Percentiles rank a stretch among this genome's conserved stretches.
phyloP scores from a whole-genome alignment of 768 basidiomycete genomes.

The Pleurotus platypus region DNA sequence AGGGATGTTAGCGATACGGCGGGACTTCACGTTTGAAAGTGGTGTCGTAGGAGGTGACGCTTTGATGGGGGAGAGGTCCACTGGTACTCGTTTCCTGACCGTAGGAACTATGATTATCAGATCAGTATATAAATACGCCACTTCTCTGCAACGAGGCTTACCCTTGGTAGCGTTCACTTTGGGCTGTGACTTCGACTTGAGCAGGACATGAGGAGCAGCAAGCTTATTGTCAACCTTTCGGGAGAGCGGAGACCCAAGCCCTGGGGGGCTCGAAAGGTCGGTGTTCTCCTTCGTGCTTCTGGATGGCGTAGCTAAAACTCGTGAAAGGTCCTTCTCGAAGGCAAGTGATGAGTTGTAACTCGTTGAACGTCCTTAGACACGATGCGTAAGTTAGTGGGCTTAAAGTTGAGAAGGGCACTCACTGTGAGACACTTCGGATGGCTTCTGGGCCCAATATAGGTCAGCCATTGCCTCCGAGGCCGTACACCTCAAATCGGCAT shows the following conservation, averaged over 20 bases:
- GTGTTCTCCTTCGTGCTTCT: slow-evolving; percentile 20
- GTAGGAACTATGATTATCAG: slow-evolving; percentile 11
- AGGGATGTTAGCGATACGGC: background rate
- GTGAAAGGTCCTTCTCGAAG: slow-evolving; percentile 47
- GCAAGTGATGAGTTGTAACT: slow-evolving; percentile 44
- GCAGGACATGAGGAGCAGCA: slow-evolving; percentile 17
- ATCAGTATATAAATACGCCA: background rate
- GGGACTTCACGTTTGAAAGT: slow-evolving; percentile 15
- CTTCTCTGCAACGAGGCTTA: slow-evolving; percentile 20
- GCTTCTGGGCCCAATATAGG: slow-evolving; percentile 54
- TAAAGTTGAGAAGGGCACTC: slow-evolving; percentile 16
- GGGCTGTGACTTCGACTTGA: slow-evolving; percentile 43
- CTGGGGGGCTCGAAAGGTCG: slow-evolving; percentile 30
- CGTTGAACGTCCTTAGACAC: slow-evolving; percentile 34
- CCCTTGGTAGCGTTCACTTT: slow-evolving; percentile 34
- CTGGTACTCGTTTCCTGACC: slow-evolving; percentile 35
- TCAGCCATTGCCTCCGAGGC: slow-evolving; percentile 64
- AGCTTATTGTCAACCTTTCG: slow-evolving; percentile 9
- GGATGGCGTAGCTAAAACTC: slow-evolving; percentile 25
- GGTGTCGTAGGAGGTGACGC: slow-evolving; percentile 47
- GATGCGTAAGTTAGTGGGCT: too few relatives aligned
- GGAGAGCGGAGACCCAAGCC: slow-evolving; percentile 14
- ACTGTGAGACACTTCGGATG: slow-evolving; percentile 36
- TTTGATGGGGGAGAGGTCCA: slow-evolving; percentile 48
- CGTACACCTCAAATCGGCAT: slow-evolving; percentile 77